A percentile compares a stretch with the other conserved stretches of the same genome.
Evolutionary conservation across 2,329 filamentous ascomycete species (phyloP).

Genomic region (Scedosporium apiospermum): DNA sequence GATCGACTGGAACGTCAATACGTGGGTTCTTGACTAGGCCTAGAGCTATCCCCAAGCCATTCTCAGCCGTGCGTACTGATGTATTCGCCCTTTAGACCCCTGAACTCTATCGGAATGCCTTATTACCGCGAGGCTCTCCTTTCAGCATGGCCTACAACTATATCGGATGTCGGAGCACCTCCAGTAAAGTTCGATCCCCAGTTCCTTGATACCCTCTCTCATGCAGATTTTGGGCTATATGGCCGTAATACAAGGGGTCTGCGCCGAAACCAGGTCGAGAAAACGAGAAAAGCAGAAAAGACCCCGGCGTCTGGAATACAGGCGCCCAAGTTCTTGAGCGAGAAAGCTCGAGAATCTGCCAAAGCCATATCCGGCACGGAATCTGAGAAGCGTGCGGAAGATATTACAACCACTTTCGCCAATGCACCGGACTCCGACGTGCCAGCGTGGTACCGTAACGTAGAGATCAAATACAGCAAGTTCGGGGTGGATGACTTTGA

Average conservation of each 20-base stretch:
- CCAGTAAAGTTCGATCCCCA: slow-evolving; percentile 65
- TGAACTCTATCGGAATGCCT: slow-evolving; percentile 83
- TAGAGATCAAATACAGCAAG: slow-evolving; percentile 98
- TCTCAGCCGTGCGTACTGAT: not conserved
- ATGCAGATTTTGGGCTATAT: slow-evolving; percentile 67
- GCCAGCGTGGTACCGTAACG: slow-evolving; percentile 80
- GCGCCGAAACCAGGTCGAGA: slow-evolving; percentile 74
- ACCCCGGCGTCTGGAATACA: slow-evolving; percentile 50
- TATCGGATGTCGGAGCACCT: slow-evolving; percentile 79
- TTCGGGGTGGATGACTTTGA: slow-evolving; percentile 99
- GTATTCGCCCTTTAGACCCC: slow-evolving; percentile 41
- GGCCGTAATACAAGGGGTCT: slow-evolving; percentile 66
- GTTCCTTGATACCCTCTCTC: slow-evolving; percentile 58
- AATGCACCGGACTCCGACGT: slow-evolving; percentile 57
- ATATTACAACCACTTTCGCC: not conserved
- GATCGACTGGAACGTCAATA: slow-evolving; percentile 63
- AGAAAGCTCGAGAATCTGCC: slow-evolving; percentile 67
- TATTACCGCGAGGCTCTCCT: slow-evolving; percentile 83
- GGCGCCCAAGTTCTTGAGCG: slow-evolving; percentile 87
- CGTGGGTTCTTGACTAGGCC: slow-evolving; percentile 34
- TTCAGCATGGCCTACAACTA: slow-evolving; percentile 81
- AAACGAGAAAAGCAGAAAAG: slow-evolving; percentile 57
- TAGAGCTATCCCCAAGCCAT: slow-evolving; percentile 6
- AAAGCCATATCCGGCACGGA: slow-evolving; percentile 31
- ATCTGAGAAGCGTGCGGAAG: slow-evolving; percentile 5